These are phyloP conservation scores for Anthracocystis walkeri DNA, from an alignment of 1,284 basidiomycete genomes.

Conservation along the genomic window DNA sequence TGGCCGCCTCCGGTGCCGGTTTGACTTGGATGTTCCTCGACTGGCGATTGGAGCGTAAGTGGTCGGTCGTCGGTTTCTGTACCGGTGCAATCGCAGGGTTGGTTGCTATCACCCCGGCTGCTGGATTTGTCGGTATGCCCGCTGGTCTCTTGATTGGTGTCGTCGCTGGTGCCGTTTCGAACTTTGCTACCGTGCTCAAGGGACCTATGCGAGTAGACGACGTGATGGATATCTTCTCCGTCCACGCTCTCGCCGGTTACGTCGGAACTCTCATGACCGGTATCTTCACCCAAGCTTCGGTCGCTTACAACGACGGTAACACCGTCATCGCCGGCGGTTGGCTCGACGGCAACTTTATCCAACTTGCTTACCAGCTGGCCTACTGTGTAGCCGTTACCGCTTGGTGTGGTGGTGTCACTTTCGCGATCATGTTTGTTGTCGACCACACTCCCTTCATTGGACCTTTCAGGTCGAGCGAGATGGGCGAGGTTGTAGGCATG, in stretches of 20 bases:
- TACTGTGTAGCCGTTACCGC: slow-evolving; percentile 79
- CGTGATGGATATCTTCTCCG: slow-evolving; percentile 73
- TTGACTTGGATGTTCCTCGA: slow-evolving; percentile 91
- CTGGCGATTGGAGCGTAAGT: slow-evolving; percentile 84
- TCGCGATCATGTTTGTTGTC: slow-evolving; percentile 75
- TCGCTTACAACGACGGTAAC: slow-evolving; percentile 79
- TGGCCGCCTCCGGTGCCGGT: slow-evolving; percentile 78
- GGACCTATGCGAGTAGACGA: slow-evolving; percentile 77
- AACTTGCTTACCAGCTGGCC: slow-evolving; percentile 84
- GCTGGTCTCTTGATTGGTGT: slow-evolving; percentile 80
- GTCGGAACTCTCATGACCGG: slow-evolving; percentile 67
- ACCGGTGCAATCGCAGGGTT: slow-evolving; percentile 71
- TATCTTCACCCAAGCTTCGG: slow-evolving; percentile 82
- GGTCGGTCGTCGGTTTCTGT: slow-evolving; percentile 72
- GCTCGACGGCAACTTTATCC: slow-evolving; percentile 78
- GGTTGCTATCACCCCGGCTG: slow-evolving; percentile 70
- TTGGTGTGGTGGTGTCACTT: slow-evolving; percentile 74
- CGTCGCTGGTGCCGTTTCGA: slow-evolving; percentile 80
- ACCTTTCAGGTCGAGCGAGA: slow-evolving; percentile 78
- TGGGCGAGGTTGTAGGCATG: slow-evolving; percentile 86
- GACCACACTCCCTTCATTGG: slow-evolving; percentile 80
- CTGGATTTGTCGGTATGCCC: slow-evolving; percentile 75
- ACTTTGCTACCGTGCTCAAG: slow-evolving; percentile 86
- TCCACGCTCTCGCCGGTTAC: slow-evolving; percentile 62
- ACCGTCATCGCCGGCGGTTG: slow-evolving; percentile 77